A percentile compares a stretch with the other conserved stretches of the same genome.
phyloP scores from a whole-genome alignment of 1,139 yeast species.

The Magnusiomyces ingens region DNA sequence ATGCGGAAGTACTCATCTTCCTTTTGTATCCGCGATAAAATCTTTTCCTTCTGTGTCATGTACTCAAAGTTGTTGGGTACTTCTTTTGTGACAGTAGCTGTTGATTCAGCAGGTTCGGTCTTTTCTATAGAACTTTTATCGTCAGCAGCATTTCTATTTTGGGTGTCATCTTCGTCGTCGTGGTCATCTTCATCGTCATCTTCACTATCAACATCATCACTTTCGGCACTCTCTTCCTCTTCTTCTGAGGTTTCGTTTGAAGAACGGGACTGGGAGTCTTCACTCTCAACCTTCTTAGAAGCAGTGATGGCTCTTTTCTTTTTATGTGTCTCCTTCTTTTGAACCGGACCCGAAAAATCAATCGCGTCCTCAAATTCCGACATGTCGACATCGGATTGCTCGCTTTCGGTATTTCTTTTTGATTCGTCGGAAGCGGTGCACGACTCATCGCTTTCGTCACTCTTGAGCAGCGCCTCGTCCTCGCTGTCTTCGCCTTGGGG shows the following conservation, averaged over 20 bases:
- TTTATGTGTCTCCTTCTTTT: background rate
- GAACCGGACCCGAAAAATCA: background rate
- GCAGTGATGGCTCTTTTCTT: conserved; percentile 14
- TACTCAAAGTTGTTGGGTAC: background rate
- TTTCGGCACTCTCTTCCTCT: background rate
- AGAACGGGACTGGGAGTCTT: background rate
- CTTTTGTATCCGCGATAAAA: background rate
- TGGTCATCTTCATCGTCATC: conserved; percentile 33
- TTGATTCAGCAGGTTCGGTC: background rate
- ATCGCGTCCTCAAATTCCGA: background rate
- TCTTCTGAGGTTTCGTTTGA: background rate
- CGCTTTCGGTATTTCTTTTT: conserved; percentile 10
- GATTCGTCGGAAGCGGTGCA: background rate
- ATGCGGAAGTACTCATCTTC: background rate
- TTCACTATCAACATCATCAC: conserved; percentile 8
- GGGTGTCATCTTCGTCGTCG: conserved; percentile 16
- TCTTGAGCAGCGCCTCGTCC: background rate
- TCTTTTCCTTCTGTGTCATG: conserved; percentile 9
- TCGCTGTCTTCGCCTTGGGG: conserved; percentile 8
- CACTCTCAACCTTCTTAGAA: conserved; percentile 12
- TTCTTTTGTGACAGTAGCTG: background rate
- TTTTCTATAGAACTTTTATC: background rate
- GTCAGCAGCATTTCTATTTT: background rate
- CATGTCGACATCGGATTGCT: conserved; percentile 1
- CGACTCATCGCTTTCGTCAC: background rate